These are phyloP conservation scores for Aspergillus sclerotiicarbonarius DNA, from an alignment of 495 filamentous ascomycete species.

Conservation along the genomic window DNA sequence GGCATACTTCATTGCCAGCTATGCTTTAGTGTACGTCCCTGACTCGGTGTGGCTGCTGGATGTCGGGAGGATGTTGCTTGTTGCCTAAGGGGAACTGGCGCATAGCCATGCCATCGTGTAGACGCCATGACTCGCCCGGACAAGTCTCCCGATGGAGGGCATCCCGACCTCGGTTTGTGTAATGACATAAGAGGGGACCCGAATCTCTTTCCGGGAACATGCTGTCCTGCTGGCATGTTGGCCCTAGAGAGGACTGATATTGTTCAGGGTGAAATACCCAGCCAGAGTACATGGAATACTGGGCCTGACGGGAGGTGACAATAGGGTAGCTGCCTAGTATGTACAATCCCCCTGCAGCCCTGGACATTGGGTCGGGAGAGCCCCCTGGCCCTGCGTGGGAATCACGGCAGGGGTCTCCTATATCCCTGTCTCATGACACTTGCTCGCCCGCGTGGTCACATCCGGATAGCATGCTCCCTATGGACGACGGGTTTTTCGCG, in stretches of 20 bases:
- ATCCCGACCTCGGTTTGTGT: background rate
- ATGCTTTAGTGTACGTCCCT: background rate
- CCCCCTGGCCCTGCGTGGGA: background rate
- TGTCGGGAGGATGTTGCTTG: background rate
- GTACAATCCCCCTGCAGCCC: background rate
- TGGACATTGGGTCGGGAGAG: background rate
- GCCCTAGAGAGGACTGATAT: background rate
- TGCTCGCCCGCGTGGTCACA: background rate
- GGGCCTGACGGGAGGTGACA: too few relatives aligned
- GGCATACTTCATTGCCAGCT: background rate
- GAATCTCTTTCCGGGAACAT: background rate
- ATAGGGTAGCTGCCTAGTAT: background rate
- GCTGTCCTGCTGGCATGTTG: background rate
- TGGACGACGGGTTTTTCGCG: background rate
- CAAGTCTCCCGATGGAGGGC: background rate
- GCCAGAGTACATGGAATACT: too few relatives aligned
- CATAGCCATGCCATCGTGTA: background rate
- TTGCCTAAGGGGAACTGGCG: too few relatives aligned
- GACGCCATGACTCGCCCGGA: background rate
- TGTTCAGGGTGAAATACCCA: background rate
- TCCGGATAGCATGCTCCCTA: background rate
- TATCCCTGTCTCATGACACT: background rate
- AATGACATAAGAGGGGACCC: background rate
- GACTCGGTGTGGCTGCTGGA: background rate
- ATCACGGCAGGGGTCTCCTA: background rate